Evolutionary conservation across 768 basidiomycete species (phyloP), one percentile per base, ranked within the genome.

Genomic region (Xerocomellus chrysenteron): DNA sequence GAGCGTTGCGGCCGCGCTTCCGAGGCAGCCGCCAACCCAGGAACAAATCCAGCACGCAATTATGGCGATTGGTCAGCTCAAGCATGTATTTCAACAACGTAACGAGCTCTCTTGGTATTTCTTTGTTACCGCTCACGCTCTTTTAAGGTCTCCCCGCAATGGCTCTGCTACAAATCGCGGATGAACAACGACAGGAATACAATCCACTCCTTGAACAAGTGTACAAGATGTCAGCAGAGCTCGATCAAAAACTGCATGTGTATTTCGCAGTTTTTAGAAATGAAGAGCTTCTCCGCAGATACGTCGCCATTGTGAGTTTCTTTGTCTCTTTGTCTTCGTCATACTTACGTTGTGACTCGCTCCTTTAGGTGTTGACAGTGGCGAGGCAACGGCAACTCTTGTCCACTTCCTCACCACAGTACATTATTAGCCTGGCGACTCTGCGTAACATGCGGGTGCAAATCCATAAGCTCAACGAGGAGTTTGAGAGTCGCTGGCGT

Each of bases 171-270:
- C 76, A 78, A 17, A 62, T 88, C 28, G 76, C 84, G 5, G 73
- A 78, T 10, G 82, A 84, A 2, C 84, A 83, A 55, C 76, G 81
- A 43, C 55, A 73, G 42, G 84, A 84, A 52, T 89, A 80, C 60
- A 79, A 76, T 50, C 63, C 66, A 24, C 41, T 79, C 6, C 72
- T 88, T 30, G 84, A 86, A 47, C 75, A 79, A 36, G 64, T 84
- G 16, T 68, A 68, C 64, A 81, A 76, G 48, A 65, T 74, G 48
- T 75, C 76, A 40, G 44, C 47, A 13, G 84, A 87, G 0, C 68
- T 86, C 24, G 83, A 88, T 4, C 44, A 54, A 36, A 83, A 77
- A 60, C 69, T 90, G 16, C 74, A 75, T 3, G 69, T 82, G 71
- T 76, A 79, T 58, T 69, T 73, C 50, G 63, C 76, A 21, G 67